phyloP scores from a whole-genome alignment of 2,329 filamentous ascomycete species.

The Aspergillus phoenicis region DNA sequence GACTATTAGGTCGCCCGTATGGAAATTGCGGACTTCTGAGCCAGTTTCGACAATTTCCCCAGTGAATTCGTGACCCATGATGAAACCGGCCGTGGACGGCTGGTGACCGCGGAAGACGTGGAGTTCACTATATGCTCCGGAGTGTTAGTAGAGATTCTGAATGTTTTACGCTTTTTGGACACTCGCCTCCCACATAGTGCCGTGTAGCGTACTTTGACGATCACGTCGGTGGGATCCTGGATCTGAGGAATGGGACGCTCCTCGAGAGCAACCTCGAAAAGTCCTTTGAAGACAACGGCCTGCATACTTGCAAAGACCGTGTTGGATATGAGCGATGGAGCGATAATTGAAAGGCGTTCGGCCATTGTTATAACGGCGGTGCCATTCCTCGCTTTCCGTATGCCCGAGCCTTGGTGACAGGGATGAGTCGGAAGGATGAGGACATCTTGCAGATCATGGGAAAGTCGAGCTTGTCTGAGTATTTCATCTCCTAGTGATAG shows the following conservation, averaged over 20 bases:
- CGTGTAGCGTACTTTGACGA: constrained; percentile 78
- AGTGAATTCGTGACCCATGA: constrained; percentile 80
- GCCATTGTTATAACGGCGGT: neutral
- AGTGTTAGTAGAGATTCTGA: neutral
- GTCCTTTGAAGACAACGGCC: constrained; percentile 82
- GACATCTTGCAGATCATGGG: neutral
- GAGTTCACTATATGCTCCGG: constrained; percentile 58
- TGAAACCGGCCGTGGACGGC: constrained; percentile 63
- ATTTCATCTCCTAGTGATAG: too few relatives aligned
- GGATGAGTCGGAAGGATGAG: neutral
- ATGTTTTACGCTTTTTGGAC: neutral
- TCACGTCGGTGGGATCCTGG: constrained; percentile 69
- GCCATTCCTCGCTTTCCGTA: neutral
- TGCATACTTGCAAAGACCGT: constrained; percentile 64
- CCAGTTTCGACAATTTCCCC: constrained; percentile 71
- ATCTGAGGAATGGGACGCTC: constrained; percentile 75
- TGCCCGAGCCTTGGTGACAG: neutral
- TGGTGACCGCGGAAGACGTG: constrained; percentile 85
- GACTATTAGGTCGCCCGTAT: constrained; percentile 75
- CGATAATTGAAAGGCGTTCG: neutral
- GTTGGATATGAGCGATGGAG: neutral
- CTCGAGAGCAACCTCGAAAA: constrained; percentile 71
- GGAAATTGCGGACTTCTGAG: constrained; percentile 56
- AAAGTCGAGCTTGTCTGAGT: too few relatives aligned
- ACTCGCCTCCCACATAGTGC: constrained; percentile 80